phyloP scores from a whole-genome alignment of 2,329 filamentous ascomycete species.

The Penicillium sp. region DNA sequence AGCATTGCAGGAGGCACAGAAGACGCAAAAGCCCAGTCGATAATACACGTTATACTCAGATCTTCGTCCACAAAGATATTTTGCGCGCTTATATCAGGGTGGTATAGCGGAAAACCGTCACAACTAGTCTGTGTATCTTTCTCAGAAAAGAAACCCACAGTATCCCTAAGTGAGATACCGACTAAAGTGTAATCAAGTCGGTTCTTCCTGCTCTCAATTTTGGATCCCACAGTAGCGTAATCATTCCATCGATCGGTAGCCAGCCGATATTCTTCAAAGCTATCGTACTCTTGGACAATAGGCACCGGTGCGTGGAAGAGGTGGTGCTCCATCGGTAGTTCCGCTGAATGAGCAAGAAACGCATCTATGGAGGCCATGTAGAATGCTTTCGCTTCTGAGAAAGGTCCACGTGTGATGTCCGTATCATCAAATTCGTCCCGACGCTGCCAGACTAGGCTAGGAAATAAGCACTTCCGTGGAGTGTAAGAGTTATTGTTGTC shows the following conservation, averaged over 20 bases:
- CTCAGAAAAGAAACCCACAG: too few relatives aligned
- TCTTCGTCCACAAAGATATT: neutral
- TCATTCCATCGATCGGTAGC: neutral
- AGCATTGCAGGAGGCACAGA: neutral
- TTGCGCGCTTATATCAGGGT: neutral
- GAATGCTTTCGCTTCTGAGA: neutral
- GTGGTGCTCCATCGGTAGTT: neutral
- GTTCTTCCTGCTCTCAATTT: neutral
- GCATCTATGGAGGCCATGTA: neutral
- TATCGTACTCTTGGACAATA: neutral
- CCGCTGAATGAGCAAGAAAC: neutral
- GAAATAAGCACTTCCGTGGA: neutral
- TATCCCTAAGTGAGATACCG: neutral
- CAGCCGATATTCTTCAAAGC: too few relatives aligned
- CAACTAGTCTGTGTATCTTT: neutral
- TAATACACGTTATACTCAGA: neutral
- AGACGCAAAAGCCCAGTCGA: neutral
- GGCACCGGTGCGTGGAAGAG: neutral
- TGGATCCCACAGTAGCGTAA: neutral
- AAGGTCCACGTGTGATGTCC: neutral
- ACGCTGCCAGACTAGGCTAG: neutral
- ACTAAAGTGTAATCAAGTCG: neutral
- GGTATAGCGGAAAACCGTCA: neutral
- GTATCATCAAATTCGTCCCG: neutral
- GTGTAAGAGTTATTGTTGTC: neutral